These are phyloP conservation scores for Psidium friedrichsthalianum DNA, from an alignment of 345 rosid genomes.

Conservation along the genomic window DNA sequence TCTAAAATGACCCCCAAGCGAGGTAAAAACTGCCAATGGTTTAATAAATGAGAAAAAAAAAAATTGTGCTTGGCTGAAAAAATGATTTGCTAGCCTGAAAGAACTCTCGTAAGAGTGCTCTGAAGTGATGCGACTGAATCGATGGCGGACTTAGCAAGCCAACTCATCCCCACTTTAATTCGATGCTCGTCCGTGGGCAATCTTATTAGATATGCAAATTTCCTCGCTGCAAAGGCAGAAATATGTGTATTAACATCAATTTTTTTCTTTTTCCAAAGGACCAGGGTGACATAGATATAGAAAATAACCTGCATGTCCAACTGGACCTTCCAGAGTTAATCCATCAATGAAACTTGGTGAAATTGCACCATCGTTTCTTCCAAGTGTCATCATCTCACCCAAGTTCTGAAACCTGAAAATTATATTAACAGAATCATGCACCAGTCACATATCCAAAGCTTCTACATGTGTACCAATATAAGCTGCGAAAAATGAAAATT, in stretches of 20 bases:
- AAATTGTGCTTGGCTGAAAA: not conserved
- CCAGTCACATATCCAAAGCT: not conserved
- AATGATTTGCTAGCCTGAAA: slow-evolving; percentile 26
- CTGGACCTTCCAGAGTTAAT: slow-evolving; percentile 73
- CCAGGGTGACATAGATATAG: not conserved
- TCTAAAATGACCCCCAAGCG: not conserved
- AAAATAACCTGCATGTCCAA: slow-evolving; percentile 68
- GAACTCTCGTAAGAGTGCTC: slow-evolving; percentile 48
- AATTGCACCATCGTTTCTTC: slow-evolving; percentile 75
- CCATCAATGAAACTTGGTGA: slow-evolving; percentile 89
- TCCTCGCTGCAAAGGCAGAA: slow-evolving; percentile 52
- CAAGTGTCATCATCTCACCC: slow-evolving; percentile 96
- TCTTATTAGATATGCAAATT: slow-evolving; percentile 71
- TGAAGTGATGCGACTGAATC: slow-evolving; percentile 72
- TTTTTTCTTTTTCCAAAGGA: not conserved
- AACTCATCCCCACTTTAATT: slow-evolving; percentile 79
- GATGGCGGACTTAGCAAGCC: slow-evolving; percentile 71
- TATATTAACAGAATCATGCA: not conserved
- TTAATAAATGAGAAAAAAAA: not conserved
- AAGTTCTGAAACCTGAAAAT: slow-evolving; percentile 74
- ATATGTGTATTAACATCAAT: not conserved
- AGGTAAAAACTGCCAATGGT: not conserved
- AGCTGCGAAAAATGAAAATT: not conserved
- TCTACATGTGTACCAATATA: not conserved
- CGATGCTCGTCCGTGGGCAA: slow-evolving; percentile 93